A percentile compares a stretch with the other conserved stretches of the same genome.
Conservation (phyloP, 2,329 filamentous ascomycete species). For the Penicillium italicum region DNA sequence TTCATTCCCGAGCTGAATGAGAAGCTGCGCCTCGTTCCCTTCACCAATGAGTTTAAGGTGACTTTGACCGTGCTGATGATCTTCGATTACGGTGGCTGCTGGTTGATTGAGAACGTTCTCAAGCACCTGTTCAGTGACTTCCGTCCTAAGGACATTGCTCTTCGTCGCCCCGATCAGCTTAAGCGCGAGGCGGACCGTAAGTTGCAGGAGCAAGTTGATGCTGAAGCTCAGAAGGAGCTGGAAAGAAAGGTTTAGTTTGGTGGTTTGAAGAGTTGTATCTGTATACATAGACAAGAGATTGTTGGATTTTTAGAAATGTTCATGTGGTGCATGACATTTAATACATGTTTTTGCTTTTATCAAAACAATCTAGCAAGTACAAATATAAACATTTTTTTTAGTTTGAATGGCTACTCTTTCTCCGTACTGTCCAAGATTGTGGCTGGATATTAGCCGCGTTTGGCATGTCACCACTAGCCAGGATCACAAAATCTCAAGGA, state of each 20-base stretch:
- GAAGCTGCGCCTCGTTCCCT: conserved; percentile 87
- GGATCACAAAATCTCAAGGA: too few relatives aligned
- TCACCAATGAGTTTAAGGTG: conserved; percentile 80
- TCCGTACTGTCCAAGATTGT: background rate
- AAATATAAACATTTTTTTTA: conserved; percentile 26
- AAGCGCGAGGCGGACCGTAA: conserved; percentile 69
- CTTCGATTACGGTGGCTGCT: conserved; percentile 82
- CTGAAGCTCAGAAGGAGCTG: conserved; percentile 39
- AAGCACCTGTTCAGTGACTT: conserved; percentile 88
- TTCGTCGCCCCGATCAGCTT: conserved; percentile 80
- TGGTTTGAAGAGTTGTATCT: conserved; percentile 12
- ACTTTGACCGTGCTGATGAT: conserved; percentile 83
- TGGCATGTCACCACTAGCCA: background rate
- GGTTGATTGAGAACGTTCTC: conserved; percentile 77
- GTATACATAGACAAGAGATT: conserved; percentile 23
- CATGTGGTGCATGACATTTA: conserved; percentile 14
- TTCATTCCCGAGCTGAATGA: conserved; percentile 94
- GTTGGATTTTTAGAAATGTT: conserved; percentile 16
- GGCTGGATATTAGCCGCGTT: background rate
- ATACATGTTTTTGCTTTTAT: conserved; percentile 12
- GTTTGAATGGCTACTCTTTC: background rate
- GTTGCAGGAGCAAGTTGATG: conserved; percentile 52
- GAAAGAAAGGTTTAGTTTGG: conserved; percentile 27
- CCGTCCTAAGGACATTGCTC: conserved; percentile 87
- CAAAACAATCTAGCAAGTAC: background rate